Conservation (phyloP, 768 basidiomycete genomes). For the Russula brevipes region DNA sequence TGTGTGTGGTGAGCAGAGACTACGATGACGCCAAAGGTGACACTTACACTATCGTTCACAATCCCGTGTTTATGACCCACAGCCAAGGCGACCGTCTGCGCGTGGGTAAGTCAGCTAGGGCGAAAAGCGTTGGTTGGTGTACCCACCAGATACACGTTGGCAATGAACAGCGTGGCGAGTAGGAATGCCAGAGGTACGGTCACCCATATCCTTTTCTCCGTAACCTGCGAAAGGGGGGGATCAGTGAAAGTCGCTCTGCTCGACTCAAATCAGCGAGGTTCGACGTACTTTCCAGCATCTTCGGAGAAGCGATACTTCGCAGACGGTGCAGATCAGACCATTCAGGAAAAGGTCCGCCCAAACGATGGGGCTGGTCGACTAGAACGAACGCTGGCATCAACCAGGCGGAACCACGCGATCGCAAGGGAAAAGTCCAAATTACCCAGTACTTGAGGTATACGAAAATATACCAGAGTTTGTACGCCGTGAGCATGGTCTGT, state of each 20-base stretch:
- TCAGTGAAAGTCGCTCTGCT: not conserved
- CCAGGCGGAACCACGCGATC: not conserved
- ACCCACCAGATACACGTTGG: conserved; percentile 40
- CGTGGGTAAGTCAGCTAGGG: not conserved
- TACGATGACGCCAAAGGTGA: not conserved
- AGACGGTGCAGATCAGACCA: conserved; percentile 42
- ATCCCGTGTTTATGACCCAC: conserved; percentile 9
- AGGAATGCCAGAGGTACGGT: conserved; percentile 34
- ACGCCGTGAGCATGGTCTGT: conserved; percentile 28
- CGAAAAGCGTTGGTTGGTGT: not conserved
- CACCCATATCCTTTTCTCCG: conserved; percentile 37
- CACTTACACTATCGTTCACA: conserved; percentile 22
- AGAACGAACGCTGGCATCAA: not conserved
- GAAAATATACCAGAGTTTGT: conserved; percentile 30
- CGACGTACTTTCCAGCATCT: conserved; percentile 47
- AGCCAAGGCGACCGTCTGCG: conserved; percentile 17
- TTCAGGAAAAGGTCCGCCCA: conserved; percentile 47
- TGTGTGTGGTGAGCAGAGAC: not conserved
- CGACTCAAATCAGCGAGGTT: not conserved
- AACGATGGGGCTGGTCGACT: conserved; percentile 37
- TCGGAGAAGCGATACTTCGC: conserved; percentile 46
- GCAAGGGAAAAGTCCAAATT: not conserved
- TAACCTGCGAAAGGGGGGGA: conserved; percentile 34
- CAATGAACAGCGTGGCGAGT: conserved; percentile 34
- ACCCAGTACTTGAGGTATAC: conserved; percentile 28